phyloP scores from a whole-genome alignment of 345 rosid species.

The Iberis pinnata region DNA sequence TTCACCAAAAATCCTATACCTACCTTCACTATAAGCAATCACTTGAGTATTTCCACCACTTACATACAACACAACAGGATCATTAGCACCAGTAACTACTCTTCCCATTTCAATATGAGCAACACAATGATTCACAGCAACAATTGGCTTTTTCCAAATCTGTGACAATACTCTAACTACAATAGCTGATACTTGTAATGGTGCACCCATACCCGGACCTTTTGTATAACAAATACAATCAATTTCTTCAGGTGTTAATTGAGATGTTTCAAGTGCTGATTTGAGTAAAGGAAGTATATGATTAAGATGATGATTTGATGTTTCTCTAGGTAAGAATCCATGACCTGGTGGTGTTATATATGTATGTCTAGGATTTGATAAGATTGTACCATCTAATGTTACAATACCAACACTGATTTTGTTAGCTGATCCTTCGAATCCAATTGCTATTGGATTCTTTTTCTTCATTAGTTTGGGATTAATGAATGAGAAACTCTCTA shows the following conservation, averaged over 20 bases:
- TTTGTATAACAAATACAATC: slow-evolving; percentile 89
- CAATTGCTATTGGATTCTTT: slow-evolving; percentile 73
- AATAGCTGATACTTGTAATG: slow-evolving; percentile 66
- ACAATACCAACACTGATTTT: slow-evolving; percentile 90
- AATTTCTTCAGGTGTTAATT: slow-evolving; percentile 58
- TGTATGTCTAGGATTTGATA: slow-evolving; percentile 92
- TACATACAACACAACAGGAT: slow-evolving; percentile 89
- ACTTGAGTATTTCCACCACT: slow-evolving; percentile 99
- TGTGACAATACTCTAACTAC: slow-evolving; percentile 75
- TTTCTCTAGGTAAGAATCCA: slow-evolving; percentile 92
- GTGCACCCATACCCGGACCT: slow-evolving; percentile 99
- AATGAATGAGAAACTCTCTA: too few relatives aligned
- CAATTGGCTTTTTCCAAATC: slow-evolving; percentile 87
- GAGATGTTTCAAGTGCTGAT: slow-evolving; percentile 58
- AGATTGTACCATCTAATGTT: slow-evolving; percentile 64
- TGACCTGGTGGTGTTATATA: slow-evolving; percentile 96
- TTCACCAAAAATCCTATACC: slow-evolving; percentile 84
- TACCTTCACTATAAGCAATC: slow-evolving; percentile 94
- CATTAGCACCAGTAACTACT: slow-evolving; percentile 85
- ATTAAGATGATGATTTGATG: slow-evolving; percentile 83
- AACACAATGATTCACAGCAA: slow-evolving; percentile 90
- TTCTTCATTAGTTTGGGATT: slow-evolving; percentile 73
- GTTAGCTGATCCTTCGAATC: slow-evolving; percentile 95
- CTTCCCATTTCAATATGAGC: slow-evolving; percentile 99
- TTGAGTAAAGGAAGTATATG: slow-evolving; percentile 76